phyloP scores from a whole-genome alignment of 805 yeast genomes.

The Metschnikowia rubicola region DNA sequence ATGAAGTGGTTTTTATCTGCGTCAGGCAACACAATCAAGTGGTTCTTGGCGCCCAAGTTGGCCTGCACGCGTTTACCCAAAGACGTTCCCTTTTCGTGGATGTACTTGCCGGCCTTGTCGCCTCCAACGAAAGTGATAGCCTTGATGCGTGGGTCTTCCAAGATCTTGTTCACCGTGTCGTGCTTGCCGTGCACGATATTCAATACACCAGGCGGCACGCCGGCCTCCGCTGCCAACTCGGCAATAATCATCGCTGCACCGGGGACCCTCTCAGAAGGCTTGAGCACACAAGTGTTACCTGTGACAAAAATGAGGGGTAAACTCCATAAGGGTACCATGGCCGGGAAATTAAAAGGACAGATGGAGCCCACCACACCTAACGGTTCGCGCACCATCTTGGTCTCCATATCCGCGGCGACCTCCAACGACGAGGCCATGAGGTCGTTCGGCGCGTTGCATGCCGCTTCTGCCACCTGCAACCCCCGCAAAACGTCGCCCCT shows the following conservation, averaged over 20 bases:
- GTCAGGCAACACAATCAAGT: constrained; percentile 68
- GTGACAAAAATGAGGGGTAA: constrained; percentile 51
- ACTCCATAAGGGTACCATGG: constrained; percentile 72
- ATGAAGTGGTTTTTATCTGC: constrained; percentile 62
- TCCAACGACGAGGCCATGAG: constrained; percentile 61
- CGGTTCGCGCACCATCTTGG: constrained; percentile 71
- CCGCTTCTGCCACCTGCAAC: constrained; percentile 74
- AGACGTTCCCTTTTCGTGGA: constrained; percentile 60
- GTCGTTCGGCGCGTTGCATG: constrained; percentile 63
- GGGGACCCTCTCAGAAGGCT: constrained; percentile 70
- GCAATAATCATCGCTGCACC: constrained; percentile 75
- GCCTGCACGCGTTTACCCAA: constrained; percentile 76
- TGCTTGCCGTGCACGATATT: constrained; percentile 73
- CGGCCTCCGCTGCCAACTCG: constrained; percentile 68
- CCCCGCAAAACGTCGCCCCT: constrained; percentile 72
- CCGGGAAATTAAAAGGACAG: constrained; percentile 81
- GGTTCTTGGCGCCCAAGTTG: constrained; percentile 78
- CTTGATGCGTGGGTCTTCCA: constrained; percentile 70
- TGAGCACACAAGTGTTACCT: constrained; percentile 65
- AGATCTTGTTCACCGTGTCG: constrained; percentile 64
- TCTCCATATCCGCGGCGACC: constrained; percentile 73
- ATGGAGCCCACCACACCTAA: constrained; percentile 75
- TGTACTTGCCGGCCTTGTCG: constrained; percentile 74
- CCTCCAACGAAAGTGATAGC: constrained; percentile 80
- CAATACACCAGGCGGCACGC: constrained; percentile 70